These are phyloP conservation scores for Fusarium devonianum DNA, from an alignment of 2,329 filamentous ascomycete species.

Conservation along the genomic window DNA sequence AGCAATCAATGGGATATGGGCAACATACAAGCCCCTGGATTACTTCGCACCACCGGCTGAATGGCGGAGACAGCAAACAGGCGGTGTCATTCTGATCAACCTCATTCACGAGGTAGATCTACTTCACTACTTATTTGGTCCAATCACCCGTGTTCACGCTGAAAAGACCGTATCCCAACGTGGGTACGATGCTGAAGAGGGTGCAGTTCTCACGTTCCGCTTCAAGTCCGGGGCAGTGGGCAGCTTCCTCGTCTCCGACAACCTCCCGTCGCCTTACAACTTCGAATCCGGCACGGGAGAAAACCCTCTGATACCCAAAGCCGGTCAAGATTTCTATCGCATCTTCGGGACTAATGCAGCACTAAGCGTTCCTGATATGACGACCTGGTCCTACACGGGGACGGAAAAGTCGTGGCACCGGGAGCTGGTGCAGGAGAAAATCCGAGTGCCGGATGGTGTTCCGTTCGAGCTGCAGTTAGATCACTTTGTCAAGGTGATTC, in stretches of 20 bases:
- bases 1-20: constrained; percentile 64
- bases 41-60: constrained; percentile 59
- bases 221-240: constrained; percentile 64
- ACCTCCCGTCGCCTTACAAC: constrained; percentile 57
- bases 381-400: constrained; percentile 54
- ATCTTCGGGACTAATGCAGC: constrained; percentile 61
- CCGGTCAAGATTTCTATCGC: constrained; percentile 56
- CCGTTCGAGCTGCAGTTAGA: constrained; percentile 61
- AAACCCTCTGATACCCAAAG: constrained; percentile 59
- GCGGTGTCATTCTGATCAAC: constrained; percentile 63
- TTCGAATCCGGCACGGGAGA: constrained; percentile 67
- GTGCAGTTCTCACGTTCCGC: constrained; percentile 59
- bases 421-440: constrained; percentile 44
- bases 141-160: constrained; percentile 59
- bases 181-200: constrained; percentile 60
- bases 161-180: constrained; percentile 55
- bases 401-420: constrained; percentile 52
- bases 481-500: constrained; percentile 60
- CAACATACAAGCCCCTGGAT: constrained; percentile 55
- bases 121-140: constrained; percentile 63
- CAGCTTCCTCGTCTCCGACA: constrained; percentile 63
- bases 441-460: constrained; percentile 30
- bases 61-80: constrained; percentile 55
- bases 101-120: constrained; percentile 68
- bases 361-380: constrained; percentile 63